phyloP scores from a whole-genome alignment of 2,329 filamentous ascomycete genomes.

The Claviceps pazoutovae region DNA sequence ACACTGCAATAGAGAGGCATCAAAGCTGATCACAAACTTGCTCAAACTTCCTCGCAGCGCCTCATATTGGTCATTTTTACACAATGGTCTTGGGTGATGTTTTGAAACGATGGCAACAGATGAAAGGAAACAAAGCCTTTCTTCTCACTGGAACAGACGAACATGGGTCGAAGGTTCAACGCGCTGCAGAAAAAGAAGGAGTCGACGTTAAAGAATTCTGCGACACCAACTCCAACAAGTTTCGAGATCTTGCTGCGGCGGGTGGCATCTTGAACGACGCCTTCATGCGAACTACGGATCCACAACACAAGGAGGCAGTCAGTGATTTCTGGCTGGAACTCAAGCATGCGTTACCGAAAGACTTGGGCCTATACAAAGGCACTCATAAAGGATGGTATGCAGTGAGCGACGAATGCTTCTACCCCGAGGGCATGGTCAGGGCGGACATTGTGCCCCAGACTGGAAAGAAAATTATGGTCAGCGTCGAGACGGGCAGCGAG shows the following conservation, averaged over 20 bases:
- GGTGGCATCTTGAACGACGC: constrained; percentile 64
- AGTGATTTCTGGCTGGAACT: constrained; percentile 80
- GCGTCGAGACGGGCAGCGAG: constrained; percentile 75
- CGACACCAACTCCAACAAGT: constrained; percentile 68
- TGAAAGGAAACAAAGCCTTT: constrained; percentile 57
- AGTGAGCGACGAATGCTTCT: constrained; percentile 93
- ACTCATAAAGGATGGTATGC: constrained; percentile 95
- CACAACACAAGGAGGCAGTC: constrained; percentile 69
- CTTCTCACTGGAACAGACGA: constrained; percentile 91
- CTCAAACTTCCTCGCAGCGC: constrained; percentile 37
- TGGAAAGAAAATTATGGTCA: constrained; percentile 70
- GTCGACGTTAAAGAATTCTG: constrained; percentile 74
- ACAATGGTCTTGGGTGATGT: constrained; percentile 85
- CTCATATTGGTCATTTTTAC: constrained; percentile 90
- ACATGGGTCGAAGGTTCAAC: constrained; percentile 94
- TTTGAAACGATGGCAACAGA: constrained; percentile 76
- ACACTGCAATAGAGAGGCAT: neutral
- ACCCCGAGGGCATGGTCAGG: constrained; percentile 63
- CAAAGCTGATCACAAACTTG: neutral
- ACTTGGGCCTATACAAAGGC: constrained; percentile 67
- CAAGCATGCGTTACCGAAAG: constrained; percentile 35
- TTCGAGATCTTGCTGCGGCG: constrained; percentile 57
- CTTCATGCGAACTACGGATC: constrained; percentile 87
- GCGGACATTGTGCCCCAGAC: constrained; percentile 64
- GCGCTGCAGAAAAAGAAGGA: constrained; percentile 58